Conservation (phyloP, 2,329 filamentous ascomycete genomes). For the Cercospora sp. region DNA sequence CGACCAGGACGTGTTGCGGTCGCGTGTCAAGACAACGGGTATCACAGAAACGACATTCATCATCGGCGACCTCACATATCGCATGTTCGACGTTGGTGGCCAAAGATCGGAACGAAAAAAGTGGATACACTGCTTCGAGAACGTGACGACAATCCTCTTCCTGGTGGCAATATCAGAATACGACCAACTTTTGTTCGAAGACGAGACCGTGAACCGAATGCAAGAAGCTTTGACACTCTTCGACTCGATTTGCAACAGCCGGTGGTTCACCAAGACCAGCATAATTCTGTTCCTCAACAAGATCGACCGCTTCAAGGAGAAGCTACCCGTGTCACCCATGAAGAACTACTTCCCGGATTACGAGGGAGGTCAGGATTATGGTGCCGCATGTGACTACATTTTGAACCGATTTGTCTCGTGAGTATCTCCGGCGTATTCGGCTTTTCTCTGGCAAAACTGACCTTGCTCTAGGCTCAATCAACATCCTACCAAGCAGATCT, state of each 20-base stretch:
- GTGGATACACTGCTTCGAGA: conserved; percentile 99
- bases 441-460: conserved; percentile 18
- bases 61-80: conserved; percentile 89
- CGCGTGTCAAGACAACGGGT: conserved; percentile 96
- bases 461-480: conserved; percentile 68
- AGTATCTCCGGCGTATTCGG: conserved; percentile 22
- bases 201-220: conserved; percentile 80
- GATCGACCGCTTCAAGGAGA: conserved; percentile 74
- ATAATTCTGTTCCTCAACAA: conserved; percentile 75
- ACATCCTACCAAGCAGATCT: conserved; percentile 99
- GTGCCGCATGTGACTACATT: conserved; percentile 96
- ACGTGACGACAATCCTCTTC: conserved; percentile 95
- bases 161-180: conserved; percentile 96
- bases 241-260: conserved; percentile 71
- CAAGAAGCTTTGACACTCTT: conserved; percentile 70
- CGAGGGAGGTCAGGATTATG: conserved; percentile 94
- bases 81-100: conserved; percentile 97
- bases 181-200: conserved; percentile 92
- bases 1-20: conserved; percentile 91
- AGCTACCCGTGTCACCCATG: conserved; percentile 71
- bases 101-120: conserved; percentile 97
- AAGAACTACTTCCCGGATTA: conserved; percentile 76
- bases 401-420: conserved; percentile 85
- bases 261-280: conserved; percentile 71
- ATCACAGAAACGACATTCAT: conserved; percentile 97